Evolutionary conservation across 192 early-diverging fungal genomes (phyloP).

Genomic region (Coemansia sp.): DNA sequence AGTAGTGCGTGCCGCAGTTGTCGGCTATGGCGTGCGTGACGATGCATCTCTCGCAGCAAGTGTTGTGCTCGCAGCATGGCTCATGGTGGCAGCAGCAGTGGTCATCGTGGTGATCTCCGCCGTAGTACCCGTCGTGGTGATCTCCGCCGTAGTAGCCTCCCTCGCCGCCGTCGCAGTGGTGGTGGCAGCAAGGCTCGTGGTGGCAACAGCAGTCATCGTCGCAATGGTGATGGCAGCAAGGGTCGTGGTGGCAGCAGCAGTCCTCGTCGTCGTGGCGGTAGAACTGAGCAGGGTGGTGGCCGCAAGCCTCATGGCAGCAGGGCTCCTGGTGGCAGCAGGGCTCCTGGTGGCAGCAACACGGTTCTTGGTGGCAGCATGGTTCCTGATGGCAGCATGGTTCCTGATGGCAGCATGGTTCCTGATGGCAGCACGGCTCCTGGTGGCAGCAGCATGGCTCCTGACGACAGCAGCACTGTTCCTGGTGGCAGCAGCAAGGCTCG

Average conservation of each 20-base stretch:
- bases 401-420: background rate
- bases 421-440: constrained; percentile 2
- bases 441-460: constrained; percentile 12
- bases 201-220: constrained; percentile 22
- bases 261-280: constrained; percentile 19
- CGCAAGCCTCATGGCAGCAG: background rate
- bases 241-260: constrained; percentile 8
- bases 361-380: background rate
- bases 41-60: constrained; percentile 42
- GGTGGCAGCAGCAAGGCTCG: constrained; percentile 16
- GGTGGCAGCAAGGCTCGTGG: constrained; percentile 25
- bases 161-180: constrained; percentile 27
- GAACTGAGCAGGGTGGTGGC: constrained; percentile 18
- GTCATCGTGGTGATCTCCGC: constrained; percentile 29
- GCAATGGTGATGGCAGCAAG: constrained; percentile 13
- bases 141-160: constrained; percentile 22
- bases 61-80: constrained; percentile 32
- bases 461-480: background rate
- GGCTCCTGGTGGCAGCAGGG: constrained; percentile 8
- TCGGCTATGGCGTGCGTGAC: constrained; percentile 49
- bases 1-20: constrained; percentile 56
- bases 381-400: constrained; percentile 11
- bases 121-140: constrained; percentile 29
- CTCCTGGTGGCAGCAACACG: background rate
- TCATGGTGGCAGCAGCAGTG: constrained; percentile 32